Evolutionary conservation across 2,329 filamentous ascomycete species (phyloP).

Genomic region (Ophiostoma australiae): DNA sequence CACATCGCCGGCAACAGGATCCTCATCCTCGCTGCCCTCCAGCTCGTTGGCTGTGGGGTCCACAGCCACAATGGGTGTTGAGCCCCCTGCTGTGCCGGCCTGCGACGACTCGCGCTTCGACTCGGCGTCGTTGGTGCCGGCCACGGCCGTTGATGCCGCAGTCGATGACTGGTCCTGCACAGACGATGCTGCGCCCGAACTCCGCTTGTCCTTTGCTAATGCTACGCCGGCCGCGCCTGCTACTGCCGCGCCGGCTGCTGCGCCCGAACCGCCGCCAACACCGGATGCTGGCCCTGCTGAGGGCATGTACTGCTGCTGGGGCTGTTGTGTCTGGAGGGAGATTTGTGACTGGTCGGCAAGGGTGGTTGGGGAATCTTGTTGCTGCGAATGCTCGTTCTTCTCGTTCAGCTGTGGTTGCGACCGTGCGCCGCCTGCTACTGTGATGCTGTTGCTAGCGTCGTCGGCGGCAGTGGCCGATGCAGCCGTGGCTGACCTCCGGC

Average conservation of each 20-base stretch:
- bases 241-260: background rate
- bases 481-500: constrained; percentile 48
- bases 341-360: constrained; percentile 21
- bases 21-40: constrained; percentile 36
- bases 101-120: constrained; percentile 40
- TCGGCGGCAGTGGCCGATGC: background rate
- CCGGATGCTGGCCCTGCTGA: constrained; percentile 1
- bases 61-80: constrained; percentile 40
- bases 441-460: constrained; percentile 44
- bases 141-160: constrained; percentile 25
- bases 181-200: constrained; percentile 41
- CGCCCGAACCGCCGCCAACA: background rate
- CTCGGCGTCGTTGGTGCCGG: constrained; percentile 37
- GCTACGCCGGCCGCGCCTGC: constrained; percentile 33
- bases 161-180: constrained; percentile 41
- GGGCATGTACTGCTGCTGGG: constrained; percentile 28
- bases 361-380: constrained; percentile 13
- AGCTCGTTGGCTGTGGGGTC: constrained; percentile 34
- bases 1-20: constrained; percentile 43
- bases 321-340: constrained; percentile 22
- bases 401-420: constrained; percentile 43
- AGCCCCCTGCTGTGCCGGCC: constrained; percentile 34
- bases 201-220: constrained; percentile 40
- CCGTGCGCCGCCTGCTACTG: constrained; percentile 32
- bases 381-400: constrained; percentile 42